Base-by-base conservation (phyloP, 139 green algal species). In the Tetratostichococcus sp. region DNA sequence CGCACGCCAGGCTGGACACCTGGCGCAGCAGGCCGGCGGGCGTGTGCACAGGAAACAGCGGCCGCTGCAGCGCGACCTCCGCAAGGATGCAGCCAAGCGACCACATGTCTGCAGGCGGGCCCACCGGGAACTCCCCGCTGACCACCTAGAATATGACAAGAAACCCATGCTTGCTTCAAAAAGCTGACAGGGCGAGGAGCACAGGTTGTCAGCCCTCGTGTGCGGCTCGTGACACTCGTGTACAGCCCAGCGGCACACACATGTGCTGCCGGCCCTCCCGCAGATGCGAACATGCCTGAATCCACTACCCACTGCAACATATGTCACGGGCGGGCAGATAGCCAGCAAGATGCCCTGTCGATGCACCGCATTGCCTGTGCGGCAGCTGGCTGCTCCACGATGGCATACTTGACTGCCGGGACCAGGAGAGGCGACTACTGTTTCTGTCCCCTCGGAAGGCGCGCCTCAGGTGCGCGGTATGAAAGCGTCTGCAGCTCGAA, bases 401-500 rank as follows among this genome's bases (percentile, higher is more conserved):
- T n/a, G n/a, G n/a, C n/a, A n/a, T n/a, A n/a, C n/a, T n/a, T n/a
- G n/a, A n/a, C n/a, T n/a, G n/a, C n/a, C n/a, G n/a, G n/a, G n/a
- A n/a, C n/a, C n/a, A n/a, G n/a, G n/a, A n/a, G n/a, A n/a, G n/a
- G n/a, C n/a, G n/a, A n/a, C n/a, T n/a, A n/a, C n/a, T n/a, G n/a
- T n/a, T n/a, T n/a, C n/a, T n/a, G n/a, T n/a, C n/a, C n/a, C n/a
- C n/a, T 57, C n/a, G 30, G 1, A 28, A 32, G 4, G 25, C 33
- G 57, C 0, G 75, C 85, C 80, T 89, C 85, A 4, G 85, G 85
- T 0, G 85, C 83, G 2, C 85, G 50, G 78, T 86, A 89, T 1
- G 74, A 69, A 28, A 87, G 79, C n/a, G 84, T 82, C 79, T 88
- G 84, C 70, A 86, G 68, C 66, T 88, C 78, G 30, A 75, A 80